Evolutionary conservation across 805 yeast genomes (phyloP).

Genomic region (Saccharomycopsis vini): DNA sequence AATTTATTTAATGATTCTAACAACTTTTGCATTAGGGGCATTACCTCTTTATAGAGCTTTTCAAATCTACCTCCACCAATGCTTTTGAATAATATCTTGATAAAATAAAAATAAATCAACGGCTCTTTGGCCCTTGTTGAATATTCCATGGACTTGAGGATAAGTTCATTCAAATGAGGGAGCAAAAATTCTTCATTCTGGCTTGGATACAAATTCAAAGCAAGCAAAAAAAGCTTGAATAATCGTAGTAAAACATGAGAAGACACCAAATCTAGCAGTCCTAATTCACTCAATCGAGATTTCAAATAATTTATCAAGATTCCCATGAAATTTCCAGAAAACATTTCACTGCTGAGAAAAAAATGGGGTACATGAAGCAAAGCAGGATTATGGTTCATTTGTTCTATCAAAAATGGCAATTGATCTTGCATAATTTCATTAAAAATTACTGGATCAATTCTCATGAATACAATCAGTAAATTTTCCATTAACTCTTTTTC

Average conservation of each 20-base stretch:
- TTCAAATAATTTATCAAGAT: constrained; percentile 69
- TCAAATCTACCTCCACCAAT: constrained; percentile 98
- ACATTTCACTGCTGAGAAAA: constrained; percentile 87
- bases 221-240: constrained; percentile 91
- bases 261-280: constrained; percentile 66
- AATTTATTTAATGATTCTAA: constrained; percentile 78
- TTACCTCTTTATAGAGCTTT: constrained; percentile 80
- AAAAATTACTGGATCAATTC: constrained; percentile 90
- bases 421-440: constrained; percentile 84
- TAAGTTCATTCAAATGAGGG: constrained; percentile 80
- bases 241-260: constrained; percentile 76
- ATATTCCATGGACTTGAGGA: constrained; percentile 66
- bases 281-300: constrained; percentile 65
- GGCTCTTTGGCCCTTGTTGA: constrained; percentile 89
- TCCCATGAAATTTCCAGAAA: constrained; percentile 87
- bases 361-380: constrained; percentile 87
- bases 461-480: constrained; percentile 85
- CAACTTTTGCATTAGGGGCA: constrained; percentile 81
- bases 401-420: constrained; percentile 48
- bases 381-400: constrained; percentile 78
- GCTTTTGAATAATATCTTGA: constrained; percentile 83
- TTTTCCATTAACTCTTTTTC: constrained; percentile 94
- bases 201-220: constrained; percentile 80
- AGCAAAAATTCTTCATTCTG: constrained; percentile 74
- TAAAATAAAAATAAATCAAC: constrained; percentile 75